phyloP scores from a whole-genome alignment of 257 asterid genomes.

The Primulina tabacum region DNA sequence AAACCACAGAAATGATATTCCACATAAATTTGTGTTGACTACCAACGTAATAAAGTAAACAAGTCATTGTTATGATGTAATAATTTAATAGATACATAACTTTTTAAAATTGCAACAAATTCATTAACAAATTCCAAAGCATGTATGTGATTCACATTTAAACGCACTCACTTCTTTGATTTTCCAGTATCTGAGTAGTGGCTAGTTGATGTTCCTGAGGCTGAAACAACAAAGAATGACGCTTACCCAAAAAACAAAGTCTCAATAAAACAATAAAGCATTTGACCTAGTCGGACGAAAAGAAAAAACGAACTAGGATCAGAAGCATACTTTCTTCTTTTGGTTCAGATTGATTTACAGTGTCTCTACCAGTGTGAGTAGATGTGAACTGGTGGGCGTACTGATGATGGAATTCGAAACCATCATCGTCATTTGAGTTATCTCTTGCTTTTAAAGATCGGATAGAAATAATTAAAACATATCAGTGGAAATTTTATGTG shows the following conservation, averaged over 20 bases:
- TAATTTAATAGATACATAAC: background rate
- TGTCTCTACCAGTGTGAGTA: too few relatives aligned
- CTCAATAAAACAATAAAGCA: background rate
- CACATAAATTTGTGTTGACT: slow-evolving; percentile 15
- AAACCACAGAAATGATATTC: background rate
- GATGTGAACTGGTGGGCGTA: too few relatives aligned
- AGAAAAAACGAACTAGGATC: slow-evolving; percentile 16
- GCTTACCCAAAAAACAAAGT: background rate
- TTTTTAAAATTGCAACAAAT: slow-evolving; percentile 12
- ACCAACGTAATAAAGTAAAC: background rate
- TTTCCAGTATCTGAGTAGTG: slow-evolving; percentile 37
- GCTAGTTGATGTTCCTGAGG: slow-evolving; percentile 44
- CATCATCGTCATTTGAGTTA: too few relatives aligned
- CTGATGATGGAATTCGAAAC: too few relatives aligned
- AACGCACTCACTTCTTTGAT: slow-evolving; percentile 52
- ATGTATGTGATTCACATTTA: slow-evolving; percentile 17
- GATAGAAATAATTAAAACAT: too few relatives aligned
- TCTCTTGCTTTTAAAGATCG: too few relatives aligned
- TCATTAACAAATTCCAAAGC: slow-evolving; percentile 10
- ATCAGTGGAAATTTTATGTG: too few relatives aligned
- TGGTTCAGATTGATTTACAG: too few relatives aligned
- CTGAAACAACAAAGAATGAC: slow-evolving; percentile 31
- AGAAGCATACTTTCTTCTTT: too few relatives aligned
- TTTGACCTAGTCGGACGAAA: slow-evolving; percentile 21
- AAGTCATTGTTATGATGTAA: background rate